A percentile compares a stretch with the other conserved stretches of the same genome.
phyloP scores from a whole-genome alignment of 768 basidiomycete species.

The Suillus lakei region DNA sequence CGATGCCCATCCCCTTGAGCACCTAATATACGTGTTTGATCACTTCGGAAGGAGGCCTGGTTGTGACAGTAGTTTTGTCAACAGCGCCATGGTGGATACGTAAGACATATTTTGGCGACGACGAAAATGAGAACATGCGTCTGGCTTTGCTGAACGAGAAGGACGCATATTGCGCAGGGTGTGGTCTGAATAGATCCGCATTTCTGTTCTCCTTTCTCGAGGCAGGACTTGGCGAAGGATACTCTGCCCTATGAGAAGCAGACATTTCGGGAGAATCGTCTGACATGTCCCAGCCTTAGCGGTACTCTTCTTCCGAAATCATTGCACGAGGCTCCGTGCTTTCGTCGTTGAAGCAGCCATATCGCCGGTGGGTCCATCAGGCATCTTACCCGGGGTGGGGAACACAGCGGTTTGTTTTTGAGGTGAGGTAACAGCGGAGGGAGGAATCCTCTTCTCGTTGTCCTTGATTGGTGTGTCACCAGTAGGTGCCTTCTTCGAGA shows the following conservation, averaged over 20 bases:
- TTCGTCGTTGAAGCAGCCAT: slow-evolving; percentile 81
- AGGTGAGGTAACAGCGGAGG: slow-evolving; percentile 36
- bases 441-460: slow-evolving; percentile 38
- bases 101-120: slow-evolving; percentile 52
- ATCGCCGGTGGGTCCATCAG: slow-evolving; percentile 33
- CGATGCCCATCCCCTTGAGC: slow-evolving; percentile 88
- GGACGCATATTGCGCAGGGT: slow-evolving; percentile 25
- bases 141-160: slow-evolving; percentile 45
- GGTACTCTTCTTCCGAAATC: slow-evolving; percentile 86
- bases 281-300: slow-evolving; percentile 34
- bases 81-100: slow-evolving; percentile 92
- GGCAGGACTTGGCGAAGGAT: slow-evolving; percentile 33
- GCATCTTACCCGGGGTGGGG: slow-evolving; percentile 29
- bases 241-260: slow-evolving; percentile 23
- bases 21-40: slow-evolving; percentile 84
- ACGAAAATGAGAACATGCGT: slow-evolving; percentile 37
- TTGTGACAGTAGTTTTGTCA: slow-evolving; percentile 89
- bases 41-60: slow-evolving; percentile 81
- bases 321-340: slow-evolving; percentile 96
- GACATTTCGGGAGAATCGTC: slow-evolving; percentile 23
- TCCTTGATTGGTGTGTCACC: slow-evolving; percentile 48
- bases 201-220: slow-evolving; percentile 27
- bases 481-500: slow-evolving; percentile 39
- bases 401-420: slow-evolving; percentile 29
- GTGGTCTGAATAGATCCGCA: slow-evolving; percentile 27